Evolutionary conservation across 352 stramenopile species (phyloP), one percentile per base, ranked within the genome.

Genomic region (Halophytophthora polymorphica): DNA sequence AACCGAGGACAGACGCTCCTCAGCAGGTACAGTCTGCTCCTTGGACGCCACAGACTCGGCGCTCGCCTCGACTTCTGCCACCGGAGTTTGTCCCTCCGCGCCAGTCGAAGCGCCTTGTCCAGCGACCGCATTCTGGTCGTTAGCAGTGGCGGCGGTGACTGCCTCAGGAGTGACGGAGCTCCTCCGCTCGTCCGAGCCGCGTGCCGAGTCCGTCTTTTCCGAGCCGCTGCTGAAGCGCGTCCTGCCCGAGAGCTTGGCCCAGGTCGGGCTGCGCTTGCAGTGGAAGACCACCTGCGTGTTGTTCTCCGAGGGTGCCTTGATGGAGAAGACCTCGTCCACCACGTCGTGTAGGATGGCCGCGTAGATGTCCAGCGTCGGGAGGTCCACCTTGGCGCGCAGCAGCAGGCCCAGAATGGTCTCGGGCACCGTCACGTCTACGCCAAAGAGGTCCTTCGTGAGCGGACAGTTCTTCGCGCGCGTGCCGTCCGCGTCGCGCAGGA

Each of bases 321-420:
- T 78, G 6, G 69, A 66, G 17, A 92, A 80, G 6, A 90, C 69
- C 53, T 90, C 79, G 25, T 88, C 77, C 25, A 92, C 75, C 46
- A 87, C 75, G 39, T 92, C 78, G 52, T 92, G 78, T 6, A 92
- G 58, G 50, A 92, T 74, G 1, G 72, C 71, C n/a, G 77, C 75
- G 53, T 92, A 88, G 25, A 90, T 88, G 22, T 84, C 69, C 22
- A 90, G 68, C 31, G 72, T 59, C 6, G 76, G 72, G 49, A 89
- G 73, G 14, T 88, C 78, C 15, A 77, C 56, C 53, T 89, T 85
- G 11, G 80, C 71, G 17, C 72, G 62, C 21, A 89, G 40, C 18
- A 91, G 55, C 36, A 89, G 45, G 17, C 77, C 74, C 10, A 86
- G 49, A 13, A 91, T 66, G 15, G 77, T 87, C 47, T 78, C 66